A percentile compares a stretch with the other conserved stretches of the same genome.
Conservation (phyloP, 192 early-diverging fungal species). For the Kickxella alabastrina region DNA sequence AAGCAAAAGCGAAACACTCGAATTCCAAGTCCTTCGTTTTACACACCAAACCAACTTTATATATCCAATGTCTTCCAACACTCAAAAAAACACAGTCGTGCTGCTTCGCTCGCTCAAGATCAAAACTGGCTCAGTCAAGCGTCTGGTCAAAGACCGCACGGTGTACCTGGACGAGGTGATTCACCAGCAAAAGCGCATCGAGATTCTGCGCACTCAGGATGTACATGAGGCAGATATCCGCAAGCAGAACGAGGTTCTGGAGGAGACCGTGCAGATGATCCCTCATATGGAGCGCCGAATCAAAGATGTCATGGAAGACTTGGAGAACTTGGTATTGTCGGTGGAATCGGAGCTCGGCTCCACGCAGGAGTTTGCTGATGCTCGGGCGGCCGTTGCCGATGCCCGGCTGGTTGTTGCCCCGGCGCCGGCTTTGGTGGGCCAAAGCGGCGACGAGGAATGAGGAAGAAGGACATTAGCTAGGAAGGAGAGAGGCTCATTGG, state of each 20-base stretch:
- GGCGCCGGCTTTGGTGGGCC: too few species aligned
- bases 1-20: too few species aligned
- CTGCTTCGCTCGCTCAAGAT: slow-evolving; percentile 25
- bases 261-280: slow-evolving; percentile 46
- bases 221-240: slow-evolving; percentile 34
- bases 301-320: slow-evolving; percentile 29
- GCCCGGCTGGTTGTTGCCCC: too few species aligned
- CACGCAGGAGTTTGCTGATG: not conserved
- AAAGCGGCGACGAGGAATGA: too few species aligned
- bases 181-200: slow-evolving; percentile 25
- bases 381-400: not conserved
- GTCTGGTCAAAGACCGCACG: slow-evolving; percentile 34
- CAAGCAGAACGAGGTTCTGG: slow-evolving; percentile 51
- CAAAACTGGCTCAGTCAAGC: slow-evolving; percentile 38
- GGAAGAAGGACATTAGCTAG: too few species aligned
- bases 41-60: too few species aligned
- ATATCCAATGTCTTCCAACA: not conserved
- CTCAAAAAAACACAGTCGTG: not conserved
- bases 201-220: slow-evolving; percentile 10
- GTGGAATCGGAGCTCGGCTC: not conserved
- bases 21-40: too few species aligned
- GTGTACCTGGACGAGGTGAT: slow-evolving; percentile 22
- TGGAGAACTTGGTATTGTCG: slow-evolving; percentile 26
- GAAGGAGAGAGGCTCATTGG: too few species aligned
- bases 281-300: slow-evolving; percentile 44